These are phyloP conservation scores for Fusarium citri DNA, from an alignment of 2,329 filamentous ascomycete species.

Conservation along the genomic window DNA sequence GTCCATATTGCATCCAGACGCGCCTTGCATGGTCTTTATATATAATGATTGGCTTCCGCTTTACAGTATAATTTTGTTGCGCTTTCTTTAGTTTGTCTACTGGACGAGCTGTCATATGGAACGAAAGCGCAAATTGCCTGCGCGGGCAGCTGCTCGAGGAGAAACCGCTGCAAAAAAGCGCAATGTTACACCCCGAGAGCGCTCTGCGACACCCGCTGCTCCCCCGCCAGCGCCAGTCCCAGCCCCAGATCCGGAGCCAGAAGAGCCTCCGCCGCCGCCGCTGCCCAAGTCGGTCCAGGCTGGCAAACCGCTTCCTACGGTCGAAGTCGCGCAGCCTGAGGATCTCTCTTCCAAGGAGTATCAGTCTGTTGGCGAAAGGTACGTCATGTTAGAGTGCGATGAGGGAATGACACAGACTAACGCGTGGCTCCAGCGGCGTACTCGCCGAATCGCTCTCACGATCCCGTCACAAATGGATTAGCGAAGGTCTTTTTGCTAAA, in stretches of 20 bases:
- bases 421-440: constrained; percentile 69
- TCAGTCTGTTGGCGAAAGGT: constrained; percentile 80
- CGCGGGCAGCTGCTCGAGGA: constrained; percentile 69
- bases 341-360: constrained; percentile 74
- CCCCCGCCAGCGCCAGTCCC: constrained; percentile 49
- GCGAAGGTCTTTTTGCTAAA: constrained; percentile 78
- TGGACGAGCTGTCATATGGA: constrained; percentile 61
- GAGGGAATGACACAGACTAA: constrained; percentile 35
- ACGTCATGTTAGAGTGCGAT: constrained; percentile 27
- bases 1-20: constrained; percentile 34
- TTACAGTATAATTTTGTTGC: constrained; percentile 37
- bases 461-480: constrained; percentile 79
- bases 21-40: constrained; percentile 48
- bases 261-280: constrained; percentile 52
- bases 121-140: constrained; percentile 73
- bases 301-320: constrained; percentile 76
- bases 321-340: constrained; percentile 73
- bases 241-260: constrained; percentile 44
- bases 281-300: constrained; percentile 73
- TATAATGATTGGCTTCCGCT: constrained; percentile 48
- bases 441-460: constrained; percentile 77
- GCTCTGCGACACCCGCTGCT: constrained; percentile 60
- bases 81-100: constrained; percentile 21
- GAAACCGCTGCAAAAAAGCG: constrained; percentile 72
- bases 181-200: constrained; percentile 66